A percentile compares a stretch with the other conserved stretches of the same genome.
These are phyloP conservation scores for Ilyonectria robusta DNA, from an alignment of 2,329 filamentous ascomycete species.

Conservation along the genomic window DNA sequence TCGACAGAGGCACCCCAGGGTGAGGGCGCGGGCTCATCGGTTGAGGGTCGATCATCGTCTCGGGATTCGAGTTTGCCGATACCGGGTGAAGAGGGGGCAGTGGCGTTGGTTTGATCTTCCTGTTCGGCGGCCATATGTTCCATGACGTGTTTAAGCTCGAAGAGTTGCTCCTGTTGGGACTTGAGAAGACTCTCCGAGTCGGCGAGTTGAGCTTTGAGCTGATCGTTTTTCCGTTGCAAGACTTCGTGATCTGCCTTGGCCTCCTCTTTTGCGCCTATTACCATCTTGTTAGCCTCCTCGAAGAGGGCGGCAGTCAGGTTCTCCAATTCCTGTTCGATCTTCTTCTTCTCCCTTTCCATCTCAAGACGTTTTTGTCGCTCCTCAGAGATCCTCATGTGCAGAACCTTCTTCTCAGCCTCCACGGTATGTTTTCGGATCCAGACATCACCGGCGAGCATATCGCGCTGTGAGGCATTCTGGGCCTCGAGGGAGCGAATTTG, in stretches of 20 bases:
- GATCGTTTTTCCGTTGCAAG: conserved; percentile 87
- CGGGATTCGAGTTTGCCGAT: conserved; percentile 76
- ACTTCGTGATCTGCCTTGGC: conserved; percentile 87
- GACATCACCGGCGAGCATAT: conserved; percentile 80
- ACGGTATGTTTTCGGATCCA: conserved; percentile 81
- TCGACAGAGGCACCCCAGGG: conserved; percentile 55
- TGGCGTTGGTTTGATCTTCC: conserved; percentile 80
- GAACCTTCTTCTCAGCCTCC: conserved; percentile 78
- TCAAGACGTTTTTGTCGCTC: conserved; percentile 76
- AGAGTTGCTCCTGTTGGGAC: conserved; percentile 93
- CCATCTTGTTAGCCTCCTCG: conserved; percentile 99
- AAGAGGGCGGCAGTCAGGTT: conserved; percentile 93
- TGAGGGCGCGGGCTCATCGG: conserved; percentile 53
- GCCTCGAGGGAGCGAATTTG: conserved; percentile 78
- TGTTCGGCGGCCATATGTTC: conserved; percentile 84
- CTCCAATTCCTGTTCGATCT: conserved; percentile 93
- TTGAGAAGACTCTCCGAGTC: conserved; percentile 89
- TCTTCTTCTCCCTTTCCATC: conserved; percentile 84
- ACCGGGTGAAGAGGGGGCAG: conserved; percentile 86
- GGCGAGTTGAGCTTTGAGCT: conserved; percentile 85
- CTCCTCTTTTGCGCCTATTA: conserved; percentile 88
- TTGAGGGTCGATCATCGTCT: conserved; percentile 58
- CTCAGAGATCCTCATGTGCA: conserved; percentile 72
- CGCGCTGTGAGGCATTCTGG: conserved; percentile 76
- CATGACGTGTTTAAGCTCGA: conserved; percentile 92